Conservation (phyloP, 106 monocot species). For the Gastrodia elata region DNA sequence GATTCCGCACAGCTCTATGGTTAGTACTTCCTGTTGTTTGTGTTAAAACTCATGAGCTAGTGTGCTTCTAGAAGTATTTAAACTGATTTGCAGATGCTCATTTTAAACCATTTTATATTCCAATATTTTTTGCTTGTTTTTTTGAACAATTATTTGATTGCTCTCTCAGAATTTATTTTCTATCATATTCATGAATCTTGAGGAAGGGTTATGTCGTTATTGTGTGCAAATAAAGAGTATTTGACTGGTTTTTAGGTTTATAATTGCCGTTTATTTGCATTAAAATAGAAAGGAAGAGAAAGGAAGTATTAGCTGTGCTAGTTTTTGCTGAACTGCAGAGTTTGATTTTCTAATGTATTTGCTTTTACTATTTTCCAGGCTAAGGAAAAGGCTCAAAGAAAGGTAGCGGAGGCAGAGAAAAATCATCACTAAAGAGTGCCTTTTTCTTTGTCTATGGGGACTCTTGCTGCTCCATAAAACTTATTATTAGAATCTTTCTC, state of each 20-base stretch:
- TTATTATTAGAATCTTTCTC: background rate
- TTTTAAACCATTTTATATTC: background rate
- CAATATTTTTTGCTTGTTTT: background rate
- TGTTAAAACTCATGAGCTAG: background rate
- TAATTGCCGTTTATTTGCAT: too few species aligned
- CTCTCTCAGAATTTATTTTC: background rate
- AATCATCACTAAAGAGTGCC: conserved; percentile 1
- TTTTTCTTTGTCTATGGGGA: background rate
- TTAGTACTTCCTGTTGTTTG: conserved; percentile 19
- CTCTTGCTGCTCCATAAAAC: background rate
- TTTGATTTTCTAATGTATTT: background rate
- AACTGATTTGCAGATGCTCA: background rate
- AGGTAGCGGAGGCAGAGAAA: conserved; percentile 10
- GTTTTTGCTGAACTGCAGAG: background rate
- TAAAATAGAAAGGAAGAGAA: too few species aligned
- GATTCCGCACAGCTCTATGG: too few species aligned
- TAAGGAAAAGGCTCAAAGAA: conserved; percentile 7
- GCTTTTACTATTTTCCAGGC: background rate
- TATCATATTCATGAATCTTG: too few species aligned
- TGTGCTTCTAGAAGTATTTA: background rate
- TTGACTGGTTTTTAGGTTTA: too few species aligned
- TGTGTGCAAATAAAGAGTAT: too few species aligned
- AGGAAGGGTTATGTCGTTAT: too few species aligned
- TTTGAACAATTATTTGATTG: background rate
- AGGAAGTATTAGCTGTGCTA: too few species aligned